These are phyloP conservation scores for Holtermannia corniformis DNA, from an alignment of 768 basidiomycete genomes.

Conservation along the genomic window DNA sequence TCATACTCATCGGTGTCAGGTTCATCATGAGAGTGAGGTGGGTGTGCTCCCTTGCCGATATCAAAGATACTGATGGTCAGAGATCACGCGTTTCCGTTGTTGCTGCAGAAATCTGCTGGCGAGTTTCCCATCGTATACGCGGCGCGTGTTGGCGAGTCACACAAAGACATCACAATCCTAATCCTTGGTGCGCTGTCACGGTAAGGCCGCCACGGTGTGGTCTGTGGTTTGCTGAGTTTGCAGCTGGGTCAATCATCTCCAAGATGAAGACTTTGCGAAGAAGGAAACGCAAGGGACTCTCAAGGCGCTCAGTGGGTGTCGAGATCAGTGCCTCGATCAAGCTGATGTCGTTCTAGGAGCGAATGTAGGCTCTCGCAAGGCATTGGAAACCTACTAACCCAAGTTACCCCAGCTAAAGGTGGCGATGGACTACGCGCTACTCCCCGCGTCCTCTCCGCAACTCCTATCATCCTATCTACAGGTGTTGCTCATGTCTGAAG, in stretches of 20 bases:
- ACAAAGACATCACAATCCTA: conserved; percentile 67
- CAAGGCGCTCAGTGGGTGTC: conserved; percentile 62
- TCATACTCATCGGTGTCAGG: conserved; percentile 2
- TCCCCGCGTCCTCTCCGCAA: conserved; percentile 47
- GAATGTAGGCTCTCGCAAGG: conserved; percentile 15
- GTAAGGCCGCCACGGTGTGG: conserved; percentile 6
- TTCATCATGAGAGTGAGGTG: conserved; percentile 38
- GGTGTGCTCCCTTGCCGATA: conserved; percentile 26
- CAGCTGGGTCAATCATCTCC: conserved; percentile 74
- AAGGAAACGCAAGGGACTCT: conserved; percentile 61
- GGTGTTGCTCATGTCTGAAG: conserved; percentile 92
- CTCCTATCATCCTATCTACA: conserved; percentile 88
- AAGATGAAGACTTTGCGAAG: conserved; percentile 62
- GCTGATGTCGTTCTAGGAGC: conserved; percentile 10
- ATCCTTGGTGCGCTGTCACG: conserved; percentile 83
- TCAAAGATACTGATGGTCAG: no score
- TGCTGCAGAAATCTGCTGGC: conserved; percentile 75
- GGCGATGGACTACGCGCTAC: conserved; percentile 77
- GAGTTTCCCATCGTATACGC: conserved; percentile 85
- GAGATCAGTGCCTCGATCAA: neutral
- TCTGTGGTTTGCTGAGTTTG: neutral
- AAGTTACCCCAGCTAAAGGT: conserved; percentile 62
- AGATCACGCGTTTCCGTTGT: conserved; percentile 46
- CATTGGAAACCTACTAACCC: no score
- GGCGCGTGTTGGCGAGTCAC: conserved; percentile 47